Base-by-base conservation (phyloP, 2,329 filamentous ascomycete species). In the Botrytis squamosa region DNA sequence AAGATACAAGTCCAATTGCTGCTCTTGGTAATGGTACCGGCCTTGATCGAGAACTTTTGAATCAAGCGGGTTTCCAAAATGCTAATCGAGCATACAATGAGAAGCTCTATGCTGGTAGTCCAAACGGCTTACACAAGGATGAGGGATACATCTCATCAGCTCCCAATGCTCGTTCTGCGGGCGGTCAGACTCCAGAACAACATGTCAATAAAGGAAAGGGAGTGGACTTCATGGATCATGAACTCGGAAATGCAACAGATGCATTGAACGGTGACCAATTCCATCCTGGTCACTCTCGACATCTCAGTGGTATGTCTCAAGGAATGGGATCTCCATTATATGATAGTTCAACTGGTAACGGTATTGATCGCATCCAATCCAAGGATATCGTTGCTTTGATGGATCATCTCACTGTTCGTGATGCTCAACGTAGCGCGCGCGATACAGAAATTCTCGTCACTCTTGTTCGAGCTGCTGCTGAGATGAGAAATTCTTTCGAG, bases 401-500 rank as follows among this genome's bases (percentile, higher is more conserved):
- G 96, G 95, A 99, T 81, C 96, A 99, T 83, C 90, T 99, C 76
- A 98, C 97, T 81, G 96, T 98, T 76, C 92, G 96, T 52, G 96
- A 99, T 84, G 96, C 95, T 59, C 95, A 98, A 84, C 91, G 96
- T 74, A 98, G 96, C 83, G 96, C 96, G 64, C 90, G 96, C 63
- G 96, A 99, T 80, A 98, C 96, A 0, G 96, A 99, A 83, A 98
- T 99, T 72, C 86, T 99, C 29, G 93, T 98, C 65, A 95, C 96
- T 0, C 89, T 99, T 46, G 96, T 99, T 75, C 92, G 95, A 74
- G 95, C 94, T 72, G 95, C 96, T 6, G 92, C 96, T 20, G 96
- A 99, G 83, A 98, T 98, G 95, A 93, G 95, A 76, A 97, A 93
- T 78, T 97, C 94, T 0, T 97, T 98, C 81, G 93, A 97, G 77